These are phyloP conservation scores for Huntiella abstrusa DNA, from an alignment of 2,329 filamentous ascomycete species.

Conservation along the genomic window DNA sequence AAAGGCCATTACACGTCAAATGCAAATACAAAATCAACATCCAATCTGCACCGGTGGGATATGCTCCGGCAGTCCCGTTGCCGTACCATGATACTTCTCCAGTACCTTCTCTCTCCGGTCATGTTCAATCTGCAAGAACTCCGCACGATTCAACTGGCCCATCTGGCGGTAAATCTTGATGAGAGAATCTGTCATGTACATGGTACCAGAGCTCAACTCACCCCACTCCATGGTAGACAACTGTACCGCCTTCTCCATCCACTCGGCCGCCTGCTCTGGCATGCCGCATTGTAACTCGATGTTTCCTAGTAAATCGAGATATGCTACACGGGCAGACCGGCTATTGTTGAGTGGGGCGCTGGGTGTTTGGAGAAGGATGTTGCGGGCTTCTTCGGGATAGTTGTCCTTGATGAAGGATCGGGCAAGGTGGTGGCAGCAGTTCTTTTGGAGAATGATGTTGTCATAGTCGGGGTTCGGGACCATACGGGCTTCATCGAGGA, in stretches of 20 bases:
- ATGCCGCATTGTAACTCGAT: conserved; percentile 8
- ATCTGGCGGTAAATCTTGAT: conserved; percentile 11
- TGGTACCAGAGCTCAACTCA: conserved; percentile 9
- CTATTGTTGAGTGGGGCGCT: conserved; percentile 7
- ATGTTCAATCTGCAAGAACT: conserved; percentile 2
- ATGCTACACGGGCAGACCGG: conserved; percentile 8
- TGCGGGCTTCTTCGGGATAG: conserved; percentile 7
- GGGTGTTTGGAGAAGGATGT: conserved; percentile 6
- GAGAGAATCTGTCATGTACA: conserved; percentile 10
- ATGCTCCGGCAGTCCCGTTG: conserved; percentile 3
- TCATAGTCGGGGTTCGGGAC: conserved; percentile 4
- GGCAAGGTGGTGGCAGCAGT: conserved; percentile 8
- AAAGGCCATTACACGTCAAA: not conserved
- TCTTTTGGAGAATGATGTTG: conserved; percentile 8
- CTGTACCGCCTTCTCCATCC: conserved; percentile 9
- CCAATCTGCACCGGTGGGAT: conserved; percentile 9
- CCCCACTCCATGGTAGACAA: conserved; percentile 8
- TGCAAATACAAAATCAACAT: not conserved
- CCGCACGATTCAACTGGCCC: conserved; percentile 5
- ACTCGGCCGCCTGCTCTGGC: conserved; percentile 4
- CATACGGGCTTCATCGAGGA: conserved; percentile 5
- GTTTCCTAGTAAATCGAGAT: conserved; percentile 10
- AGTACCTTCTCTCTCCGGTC: conserved; percentile 6
- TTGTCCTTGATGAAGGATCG: conserved; percentile 10
- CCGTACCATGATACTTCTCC: conserved; percentile 6